Conservation (phyloP, 768 basidiomycete species). For the Kwoniella bestiolae region DNA sequence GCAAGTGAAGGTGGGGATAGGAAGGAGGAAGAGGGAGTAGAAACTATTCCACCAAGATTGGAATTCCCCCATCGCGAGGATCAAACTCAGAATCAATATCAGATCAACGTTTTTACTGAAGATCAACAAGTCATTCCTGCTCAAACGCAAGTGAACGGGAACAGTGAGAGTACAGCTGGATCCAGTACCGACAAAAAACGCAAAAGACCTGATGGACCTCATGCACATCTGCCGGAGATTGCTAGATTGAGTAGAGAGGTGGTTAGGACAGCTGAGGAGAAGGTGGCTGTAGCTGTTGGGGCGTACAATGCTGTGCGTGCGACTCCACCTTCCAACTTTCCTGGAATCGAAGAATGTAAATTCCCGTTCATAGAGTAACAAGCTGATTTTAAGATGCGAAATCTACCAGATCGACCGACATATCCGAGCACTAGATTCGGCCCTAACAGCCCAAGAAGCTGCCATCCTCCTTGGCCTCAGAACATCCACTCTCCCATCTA, state of each 20-base stretch:
- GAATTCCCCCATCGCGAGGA: not conserved
- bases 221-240: slow-evolving; percentile 48
- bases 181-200: not conserved
- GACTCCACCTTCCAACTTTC: not conserved
- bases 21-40: not conserved
- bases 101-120: too few relatives aligned
- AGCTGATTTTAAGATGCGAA: too few relatives aligned
- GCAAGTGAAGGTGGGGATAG: not conserved
- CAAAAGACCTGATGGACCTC: slow-evolving; percentile 6
- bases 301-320: slow-evolving; percentile 54
- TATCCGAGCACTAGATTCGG: slow-evolving; percentile 56
- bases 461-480: slow-evolving; percentile 52
- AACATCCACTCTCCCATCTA: slow-evolving; percentile 46
- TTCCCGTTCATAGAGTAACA: too few relatives aligned
- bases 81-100: too few relatives aligned
- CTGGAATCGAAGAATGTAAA: too few relatives aligned
- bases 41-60: not conserved
- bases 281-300: slow-evolving; percentile 55
- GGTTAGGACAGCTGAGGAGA: slow-evolving; percentile 55
- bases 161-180: not conserved
- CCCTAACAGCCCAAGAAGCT: slow-evolving; percentile 52
- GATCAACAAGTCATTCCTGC: too few relatives aligned
- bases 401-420: slow-evolving; percentile 56
- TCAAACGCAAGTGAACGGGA: too few relatives aligned
- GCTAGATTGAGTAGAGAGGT: slow-evolving; percentile 49